These are phyloP conservation scores for Paramecium primaurelia DNA, from an alignment of 73 alveolate species.

Conservation along the genomic window DNA sequence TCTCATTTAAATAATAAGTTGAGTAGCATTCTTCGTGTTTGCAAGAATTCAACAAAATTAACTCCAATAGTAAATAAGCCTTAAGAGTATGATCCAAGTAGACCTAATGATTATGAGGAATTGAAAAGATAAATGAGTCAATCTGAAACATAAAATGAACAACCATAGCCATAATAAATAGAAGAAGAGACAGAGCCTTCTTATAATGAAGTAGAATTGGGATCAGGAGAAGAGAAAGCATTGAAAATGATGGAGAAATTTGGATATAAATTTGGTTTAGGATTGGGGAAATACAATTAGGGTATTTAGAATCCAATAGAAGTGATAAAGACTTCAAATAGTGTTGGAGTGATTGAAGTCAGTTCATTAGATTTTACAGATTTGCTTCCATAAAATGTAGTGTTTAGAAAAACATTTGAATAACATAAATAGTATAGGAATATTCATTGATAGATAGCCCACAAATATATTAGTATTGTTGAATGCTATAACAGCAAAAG, in stretches of 20 bases:
- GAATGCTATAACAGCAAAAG: not conserved
- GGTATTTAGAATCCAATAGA: not conserved
- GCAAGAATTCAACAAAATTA: not conserved
- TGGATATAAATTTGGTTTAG: slow-evolving; percentile 22
- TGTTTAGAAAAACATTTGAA: not conserved
- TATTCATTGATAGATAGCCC: not conserved
- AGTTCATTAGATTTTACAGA: slow-evolving; percentile 33
- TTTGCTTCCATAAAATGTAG: slow-evolving; percentile 4
- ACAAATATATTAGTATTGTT: not conserved
- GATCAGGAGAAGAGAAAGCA: not conserved
- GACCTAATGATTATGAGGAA: slow-evolving; percentile 41
- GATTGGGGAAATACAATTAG: slow-evolving; percentile 7
- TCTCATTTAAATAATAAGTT: not conserved
- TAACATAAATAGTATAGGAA: slow-evolving; percentile 1
- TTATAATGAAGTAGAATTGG: not conserved
- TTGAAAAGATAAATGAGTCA: not conserved
- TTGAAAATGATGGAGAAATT: slow-evolving; percentile 32
- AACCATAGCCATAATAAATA: not conserved
- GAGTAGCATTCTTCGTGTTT: not conserved
- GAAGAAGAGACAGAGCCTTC: not conserved
- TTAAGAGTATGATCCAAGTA: slow-evolving; percentile 31
- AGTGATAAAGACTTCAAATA: slow-evolving; percentile 6
- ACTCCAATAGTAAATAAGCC: slow-evolving; percentile 6
- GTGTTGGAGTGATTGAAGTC: not conserved
- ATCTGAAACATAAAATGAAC: not conserved